phyloP scores from a whole-genome alignment of 2,329 filamentous ascomycete species.

The Colletotrichum paranaense region DNA sequence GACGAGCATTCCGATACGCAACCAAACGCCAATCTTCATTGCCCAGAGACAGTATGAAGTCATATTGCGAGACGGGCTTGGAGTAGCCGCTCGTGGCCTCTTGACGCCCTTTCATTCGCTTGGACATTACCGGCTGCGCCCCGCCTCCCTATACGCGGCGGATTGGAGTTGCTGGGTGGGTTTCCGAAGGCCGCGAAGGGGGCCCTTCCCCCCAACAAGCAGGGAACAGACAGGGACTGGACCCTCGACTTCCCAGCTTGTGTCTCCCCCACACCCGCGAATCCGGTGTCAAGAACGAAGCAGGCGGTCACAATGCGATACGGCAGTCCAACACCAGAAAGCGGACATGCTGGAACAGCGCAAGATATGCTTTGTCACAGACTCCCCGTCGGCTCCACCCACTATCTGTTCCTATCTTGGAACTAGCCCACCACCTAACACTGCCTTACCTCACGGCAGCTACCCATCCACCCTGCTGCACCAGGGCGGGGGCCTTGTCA shows the following conservation, averaged over 20 bases:
- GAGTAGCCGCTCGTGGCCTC: conserved; percentile 49
- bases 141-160: conserved; percentile 5
- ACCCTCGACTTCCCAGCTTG: conserved; percentile 22
- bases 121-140: conserved; percentile 26
- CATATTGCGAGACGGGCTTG: conserved; percentile 3
- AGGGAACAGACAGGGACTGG: conserved; percentile 32
- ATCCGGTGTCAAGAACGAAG: conserved; percentile 33
- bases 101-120: conserved; percentile 52
- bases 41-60: conserved; percentile 30
- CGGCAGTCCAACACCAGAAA: neutral
- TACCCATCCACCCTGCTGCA: conserved; percentile 5
- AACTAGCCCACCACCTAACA: conserved; percentile 12
- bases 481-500: conserved; percentile 22
- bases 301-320: conserved; percentile 10
- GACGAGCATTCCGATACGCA: conserved; percentile 11
- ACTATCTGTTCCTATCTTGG: conserved; percentile 24
- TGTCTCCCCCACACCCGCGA: conserved; percentile 21
- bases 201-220: conserved; percentile 18
- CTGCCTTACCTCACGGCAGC: conserved; percentile 1
- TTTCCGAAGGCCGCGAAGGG: neutral
- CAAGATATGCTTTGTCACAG: conserved; percentile 34
- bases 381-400: conserved; percentile 15
- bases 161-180: conserved; percentile 7
- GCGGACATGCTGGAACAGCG: neutral
- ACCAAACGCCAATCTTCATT: conserved; percentile 8